phyloP scores from a whole-genome alignment of 257 asterid species.

The Catharanthus roseus region DNA sequence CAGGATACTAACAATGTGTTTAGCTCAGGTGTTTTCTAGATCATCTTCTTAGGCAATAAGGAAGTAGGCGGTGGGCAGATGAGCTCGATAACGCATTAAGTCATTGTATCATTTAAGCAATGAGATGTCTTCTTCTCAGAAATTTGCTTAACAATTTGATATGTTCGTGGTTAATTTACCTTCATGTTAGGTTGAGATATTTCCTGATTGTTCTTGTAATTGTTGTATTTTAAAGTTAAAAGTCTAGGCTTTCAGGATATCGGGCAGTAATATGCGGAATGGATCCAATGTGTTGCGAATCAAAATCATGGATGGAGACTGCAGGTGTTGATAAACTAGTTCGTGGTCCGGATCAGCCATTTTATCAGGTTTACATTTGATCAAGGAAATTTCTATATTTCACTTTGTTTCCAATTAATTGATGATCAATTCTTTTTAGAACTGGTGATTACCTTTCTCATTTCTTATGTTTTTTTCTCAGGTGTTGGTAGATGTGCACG shows the following conservation, averaged over 20 bases:
- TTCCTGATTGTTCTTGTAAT: neutral
- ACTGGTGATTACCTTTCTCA: slow-evolving; percentile 5
- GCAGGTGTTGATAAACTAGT: slow-evolving; percentile 65
- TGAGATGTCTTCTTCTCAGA: neutral
- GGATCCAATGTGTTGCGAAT: slow-evolving; percentile 96
- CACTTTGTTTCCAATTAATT: neutral
- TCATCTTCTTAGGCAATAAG: neutral
- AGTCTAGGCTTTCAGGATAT: slow-evolving; percentile 48
- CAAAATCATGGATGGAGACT: slow-evolving; percentile 86
- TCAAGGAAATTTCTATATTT: neutral
- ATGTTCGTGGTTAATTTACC: neutral
- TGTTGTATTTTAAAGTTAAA: slow-evolving; percentile 13
- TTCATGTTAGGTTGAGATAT: neutral
- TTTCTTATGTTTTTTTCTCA: slow-evolving; percentile 27
- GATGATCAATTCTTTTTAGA: neutral
- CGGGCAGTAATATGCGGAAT: slow-evolving; percentile 91
- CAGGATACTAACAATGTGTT: neutral
- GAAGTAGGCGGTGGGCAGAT: neutral
- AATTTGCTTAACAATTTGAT: neutral
- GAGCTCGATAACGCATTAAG: neutral
- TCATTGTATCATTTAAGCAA: neutral
- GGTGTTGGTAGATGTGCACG: slow-evolving; percentile 73
- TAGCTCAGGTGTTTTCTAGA: neutral
- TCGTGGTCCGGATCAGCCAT: slow-evolving; percentile 90
- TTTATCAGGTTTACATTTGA: slow-evolving; percentile 68